Evolutionary conservation across 2,329 filamentous ascomycete species (phyloP).

Genomic region (Arthrinium phaeospermum): DNA sequence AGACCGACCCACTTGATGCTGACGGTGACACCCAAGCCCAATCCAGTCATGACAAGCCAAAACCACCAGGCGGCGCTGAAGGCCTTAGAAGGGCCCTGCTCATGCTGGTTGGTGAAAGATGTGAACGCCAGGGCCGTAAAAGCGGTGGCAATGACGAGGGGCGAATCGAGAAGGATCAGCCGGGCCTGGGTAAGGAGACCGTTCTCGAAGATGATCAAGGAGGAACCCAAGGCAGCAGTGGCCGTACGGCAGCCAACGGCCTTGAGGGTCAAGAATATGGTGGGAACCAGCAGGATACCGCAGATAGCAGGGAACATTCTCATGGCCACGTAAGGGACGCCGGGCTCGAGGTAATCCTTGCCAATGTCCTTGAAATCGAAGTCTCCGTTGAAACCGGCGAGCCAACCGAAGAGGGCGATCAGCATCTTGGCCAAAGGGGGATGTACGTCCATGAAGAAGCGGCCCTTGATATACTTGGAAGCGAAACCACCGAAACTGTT

Average conservation of each 20-base stretch:
- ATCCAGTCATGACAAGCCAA: slow-evolving; percentile 86
- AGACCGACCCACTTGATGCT: slow-evolving; percentile 99
- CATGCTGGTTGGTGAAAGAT: slow-evolving; percentile 96
- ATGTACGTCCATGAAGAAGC: slow-evolving; percentile 99
- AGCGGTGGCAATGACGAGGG: slow-evolving; percentile 90
- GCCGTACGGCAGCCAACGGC: slow-evolving; percentile 86
- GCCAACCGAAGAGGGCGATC: slow-evolving; percentile 91
- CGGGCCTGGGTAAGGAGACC: slow-evolving; percentile 94
- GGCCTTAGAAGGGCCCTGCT: slow-evolving; percentile 85
- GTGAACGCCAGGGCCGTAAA: slow-evolving; percentile 89
- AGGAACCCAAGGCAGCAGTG: slow-evolving; percentile 82
- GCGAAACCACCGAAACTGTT: slow-evolving; percentile 94
- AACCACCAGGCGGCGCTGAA: slow-evolving; percentile 97
- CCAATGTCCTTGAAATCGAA: slow-evolving; percentile 99
- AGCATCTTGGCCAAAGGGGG: slow-evolving; percentile 95
- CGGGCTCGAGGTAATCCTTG: slow-evolving; percentile 95
- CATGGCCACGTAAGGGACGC: slow-evolving; percentile 97
- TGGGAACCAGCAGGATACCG: slow-evolving; percentile 86
- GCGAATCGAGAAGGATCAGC: slow-evolving; percentile 93
- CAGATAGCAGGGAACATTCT: slow-evolving; percentile 88
- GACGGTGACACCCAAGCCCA: slow-evolving; percentile 85
- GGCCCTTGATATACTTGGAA: slow-evolving; percentile 98
- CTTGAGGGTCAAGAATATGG: slow-evolving; percentile 94
- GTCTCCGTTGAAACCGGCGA: slow-evolving; percentile 91
- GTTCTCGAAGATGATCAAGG: slow-evolving; percentile 94